Conservation (phyloP, 495 filamentous ascomycete genomes). For the Astrothelium subdiscretum region DNA sequence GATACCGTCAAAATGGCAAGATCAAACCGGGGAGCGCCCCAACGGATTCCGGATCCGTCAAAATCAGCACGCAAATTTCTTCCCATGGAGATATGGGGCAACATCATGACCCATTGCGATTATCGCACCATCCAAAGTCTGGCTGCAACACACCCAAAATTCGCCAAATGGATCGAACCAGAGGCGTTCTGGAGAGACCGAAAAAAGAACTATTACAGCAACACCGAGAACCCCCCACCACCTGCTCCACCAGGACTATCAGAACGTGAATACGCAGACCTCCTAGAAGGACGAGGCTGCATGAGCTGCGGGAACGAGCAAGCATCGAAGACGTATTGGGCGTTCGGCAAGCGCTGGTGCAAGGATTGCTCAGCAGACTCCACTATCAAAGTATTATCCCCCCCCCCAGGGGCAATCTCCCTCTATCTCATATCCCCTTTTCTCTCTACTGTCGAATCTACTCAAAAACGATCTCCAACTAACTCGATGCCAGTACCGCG, state of each 20-base stretch:
- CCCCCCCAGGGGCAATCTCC: no score
- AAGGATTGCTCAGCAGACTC: not conserved
- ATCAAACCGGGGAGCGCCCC: no score
- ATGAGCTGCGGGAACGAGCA: not conserved
- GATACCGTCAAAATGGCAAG: no score
- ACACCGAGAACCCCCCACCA: not conserved
- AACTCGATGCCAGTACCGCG: not conserved
- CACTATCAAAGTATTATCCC: not conserved
- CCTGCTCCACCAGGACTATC: not conserved
- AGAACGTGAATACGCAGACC: not conserved
- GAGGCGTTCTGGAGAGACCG: not conserved
- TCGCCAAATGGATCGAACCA: not conserved
- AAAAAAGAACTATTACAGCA: not conserved
- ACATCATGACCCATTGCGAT: not conserved
- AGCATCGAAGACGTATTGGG: not conserved
- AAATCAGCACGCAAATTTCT: no score
- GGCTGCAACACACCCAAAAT: not conserved
- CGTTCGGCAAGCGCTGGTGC: not conserved
- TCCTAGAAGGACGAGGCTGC: not conserved
- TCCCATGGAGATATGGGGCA: not conserved
- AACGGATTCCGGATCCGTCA: no score
- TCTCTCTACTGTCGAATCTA: no score
- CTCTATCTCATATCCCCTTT: no score
- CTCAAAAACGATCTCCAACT: no score
- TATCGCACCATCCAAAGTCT: not conserved